These are phyloP conservation scores for Sutorius australiensis DNA, from an alignment of 768 basidiomycete species.

Conservation along the genomic window DNA sequence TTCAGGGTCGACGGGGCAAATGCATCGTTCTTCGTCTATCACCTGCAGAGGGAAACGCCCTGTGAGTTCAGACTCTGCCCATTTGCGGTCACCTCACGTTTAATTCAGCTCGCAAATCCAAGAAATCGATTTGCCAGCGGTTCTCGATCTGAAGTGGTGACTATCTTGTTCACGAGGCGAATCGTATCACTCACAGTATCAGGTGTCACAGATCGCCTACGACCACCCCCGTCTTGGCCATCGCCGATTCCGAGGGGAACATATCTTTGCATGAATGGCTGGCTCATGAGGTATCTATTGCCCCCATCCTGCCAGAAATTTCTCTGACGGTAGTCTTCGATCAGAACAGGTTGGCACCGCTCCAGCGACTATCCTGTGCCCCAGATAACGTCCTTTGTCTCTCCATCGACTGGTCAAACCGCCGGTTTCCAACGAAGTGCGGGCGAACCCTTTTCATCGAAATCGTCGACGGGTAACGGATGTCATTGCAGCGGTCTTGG, in stretches of 20 bases:
- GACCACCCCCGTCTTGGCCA: slow-evolving; percentile 50
- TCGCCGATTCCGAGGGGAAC: slow-evolving; percentile 84
- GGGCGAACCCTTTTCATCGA: slow-evolving; percentile 15
- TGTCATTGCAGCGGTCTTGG: slow-evolving; percentile 41
- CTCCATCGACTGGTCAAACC: slow-evolving; percentile 91
- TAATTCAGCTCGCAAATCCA: slow-evolving; percentile 55
- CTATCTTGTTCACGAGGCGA: background rate
- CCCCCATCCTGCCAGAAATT: background rate
- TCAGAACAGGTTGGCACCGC: slow-evolving; percentile 39
- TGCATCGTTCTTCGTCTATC: slow-evolving; percentile 63
- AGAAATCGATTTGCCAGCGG: slow-evolving; percentile 68
- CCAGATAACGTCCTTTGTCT: slow-evolving; percentile 68
- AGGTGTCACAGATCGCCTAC: slow-evolving; percentile 58
- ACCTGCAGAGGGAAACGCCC: slow-evolving; percentile 23
- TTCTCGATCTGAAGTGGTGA: slow-evolving; percentile 95
- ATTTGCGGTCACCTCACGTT: background rate
- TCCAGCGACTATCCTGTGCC: slow-evolving; percentile 46
- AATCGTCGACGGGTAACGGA: background rate
- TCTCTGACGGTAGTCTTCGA: background rate
- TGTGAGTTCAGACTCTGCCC: slow-evolving; percentile 33
- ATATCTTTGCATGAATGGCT: slow-evolving; percentile 63
- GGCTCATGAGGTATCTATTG: slow-evolving; percentile 38
- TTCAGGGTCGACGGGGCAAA: slow-evolving; percentile 58
- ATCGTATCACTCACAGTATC: slow-evolving; percentile 5
- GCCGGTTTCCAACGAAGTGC: slow-evolving; percentile 48